Base-by-base conservation (phyloP, 2,329 filamentous ascomycete genomes). In the Amauroascus verrucosus region DNA sequence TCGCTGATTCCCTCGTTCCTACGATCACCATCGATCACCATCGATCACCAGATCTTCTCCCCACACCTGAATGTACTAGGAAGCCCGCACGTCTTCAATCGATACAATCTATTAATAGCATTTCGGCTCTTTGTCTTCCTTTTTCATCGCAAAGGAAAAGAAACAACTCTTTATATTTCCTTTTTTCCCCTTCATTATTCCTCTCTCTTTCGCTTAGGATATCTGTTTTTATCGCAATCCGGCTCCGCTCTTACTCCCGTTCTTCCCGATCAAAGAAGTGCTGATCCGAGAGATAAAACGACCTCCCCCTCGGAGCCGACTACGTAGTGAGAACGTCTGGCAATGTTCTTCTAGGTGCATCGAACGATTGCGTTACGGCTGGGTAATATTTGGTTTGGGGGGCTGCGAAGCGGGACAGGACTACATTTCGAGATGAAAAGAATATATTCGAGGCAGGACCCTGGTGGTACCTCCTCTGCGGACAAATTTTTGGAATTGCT, bases 401-500 rank as follows among this genome's bases (percentile, higher is more conserved):
- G 32, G 37, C 16, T 43, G 35, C 24, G 22, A 14, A 24, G 48
- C 13, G 37, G 48, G 20, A 35, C 6, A 32, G 37, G 20, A 18
- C 16, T 33, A 16, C 18, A 14, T 2, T 28, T 18, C 18, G 38
- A 4, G 14, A 52, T 52, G 50, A 41, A 52, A 14, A 30, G 32
- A 16, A 51, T 52, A 52, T 14, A 20, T 16, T 24, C 41, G 32
- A 45, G 50, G 22, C 50, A 52, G 41, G 28, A 1, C 22, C 47
- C 47, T 49, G 47, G 47, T 16, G 46, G 48, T 35, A 6, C 18
- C 40, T 52, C 51, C 18, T 14, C 57, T 43, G 57, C 63, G 14
- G 69, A 73, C 37, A 61, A 71, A 55, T 71, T 75, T 51, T 63
- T 76, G 51, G 54, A 67, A 18, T 64, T 76, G 41, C 69, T 76